Percentiles rank a stretch among this genome's conserved stretches.
Conservation (phyloP, 192 early-diverging fungal species). For the Backusella westeae region DNA sequence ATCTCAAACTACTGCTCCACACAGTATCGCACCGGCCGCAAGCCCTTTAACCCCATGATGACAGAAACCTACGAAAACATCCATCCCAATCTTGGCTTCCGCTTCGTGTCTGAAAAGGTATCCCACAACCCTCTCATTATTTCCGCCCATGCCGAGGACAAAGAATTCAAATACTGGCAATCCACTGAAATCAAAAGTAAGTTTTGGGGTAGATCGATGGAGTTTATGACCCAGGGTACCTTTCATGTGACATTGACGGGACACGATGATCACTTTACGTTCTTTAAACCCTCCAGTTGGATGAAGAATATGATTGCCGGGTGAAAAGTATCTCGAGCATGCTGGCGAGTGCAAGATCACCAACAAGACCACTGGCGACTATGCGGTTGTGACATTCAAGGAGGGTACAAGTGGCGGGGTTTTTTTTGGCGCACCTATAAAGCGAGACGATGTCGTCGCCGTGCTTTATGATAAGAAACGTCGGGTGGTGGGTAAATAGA, state of each 20-base stretch:
- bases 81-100: slow-evolving; percentile 81
- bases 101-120: slow-evolving; percentile 94
- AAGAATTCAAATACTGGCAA: slow-evolving; percentile 79
- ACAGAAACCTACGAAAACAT: slow-evolving; percentile 96
- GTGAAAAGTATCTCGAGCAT: slow-evolving; percentile 84
- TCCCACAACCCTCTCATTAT: slow-evolving; percentile 93
- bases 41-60: slow-evolving; percentile 96
- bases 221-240: slow-evolving; percentile 81
- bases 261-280: slow-evolving; percentile 79
- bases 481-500: slow-evolving; percentile 61
- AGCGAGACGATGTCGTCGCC: slow-evolving; percentile 76
- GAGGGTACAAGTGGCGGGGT: slow-evolving; percentile 67
- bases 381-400: slow-evolving; percentile 78
- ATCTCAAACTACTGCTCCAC: slow-evolving; percentile 83
- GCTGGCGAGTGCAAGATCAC: slow-evolving; percentile 82
- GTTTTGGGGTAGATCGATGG: slow-evolving; percentile 96
- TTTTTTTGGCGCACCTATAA: slow-evolving; percentile 59
- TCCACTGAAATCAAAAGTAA: slow-evolving; percentile 90
- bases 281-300: slow-evolving; percentile 86
- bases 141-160: slow-evolving; percentile 81
- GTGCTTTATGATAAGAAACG: slow-evolving; percentile 48
- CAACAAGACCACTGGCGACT: slow-evolving; percentile 70
- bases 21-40: slow-evolving; percentile 80
- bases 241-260: slow-evolving; percentile 74
- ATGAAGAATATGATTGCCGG: slow-evolving; percentile 93